These are phyloP conservation scores for Fraxinus platypoda DNA, from an alignment of 305 asterid species.

Conservation along the genomic window DNA sequence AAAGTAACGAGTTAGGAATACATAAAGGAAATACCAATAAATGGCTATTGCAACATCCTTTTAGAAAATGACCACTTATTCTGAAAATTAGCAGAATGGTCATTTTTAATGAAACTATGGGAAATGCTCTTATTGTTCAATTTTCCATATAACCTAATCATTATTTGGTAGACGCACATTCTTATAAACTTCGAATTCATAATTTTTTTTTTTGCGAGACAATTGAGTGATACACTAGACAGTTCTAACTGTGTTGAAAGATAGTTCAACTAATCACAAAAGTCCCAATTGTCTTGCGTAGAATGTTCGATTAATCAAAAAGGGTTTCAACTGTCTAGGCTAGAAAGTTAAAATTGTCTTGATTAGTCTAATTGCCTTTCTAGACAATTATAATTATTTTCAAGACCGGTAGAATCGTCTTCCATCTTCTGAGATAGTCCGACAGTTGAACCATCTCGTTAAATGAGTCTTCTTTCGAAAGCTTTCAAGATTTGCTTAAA, in stretches of 20 bases:
- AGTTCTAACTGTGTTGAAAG: neutral
- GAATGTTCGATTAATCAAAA: neutral
- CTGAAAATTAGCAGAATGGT: neutral
- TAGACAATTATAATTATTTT: neutral
- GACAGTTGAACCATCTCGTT: neutral
- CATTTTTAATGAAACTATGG: neutral
- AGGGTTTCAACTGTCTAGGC: neutral
- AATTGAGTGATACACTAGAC: too few species aligned
- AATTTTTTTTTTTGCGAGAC: too few species aligned
- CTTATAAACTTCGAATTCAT: neutral
- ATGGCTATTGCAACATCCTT: neutral
- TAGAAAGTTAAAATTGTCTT: neutral
- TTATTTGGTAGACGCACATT: neutral
- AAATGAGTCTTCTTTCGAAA: neutral
- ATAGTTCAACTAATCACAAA: neutral
- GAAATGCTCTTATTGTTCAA: neutral
- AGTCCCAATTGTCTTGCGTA: neutral
- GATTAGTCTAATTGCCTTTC: neutral
- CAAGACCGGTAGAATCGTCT: neutral
- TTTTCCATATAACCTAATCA: neutral
- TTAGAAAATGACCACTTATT: neutral
- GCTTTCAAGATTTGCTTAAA: neutral
- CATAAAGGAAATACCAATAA: neutral
- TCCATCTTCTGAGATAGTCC: neutral
- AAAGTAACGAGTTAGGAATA: neutral